phyloP scores from a whole-genome alignment of 1,284 basidiomycete genomes.

The Flammula alnicola region DNA sequence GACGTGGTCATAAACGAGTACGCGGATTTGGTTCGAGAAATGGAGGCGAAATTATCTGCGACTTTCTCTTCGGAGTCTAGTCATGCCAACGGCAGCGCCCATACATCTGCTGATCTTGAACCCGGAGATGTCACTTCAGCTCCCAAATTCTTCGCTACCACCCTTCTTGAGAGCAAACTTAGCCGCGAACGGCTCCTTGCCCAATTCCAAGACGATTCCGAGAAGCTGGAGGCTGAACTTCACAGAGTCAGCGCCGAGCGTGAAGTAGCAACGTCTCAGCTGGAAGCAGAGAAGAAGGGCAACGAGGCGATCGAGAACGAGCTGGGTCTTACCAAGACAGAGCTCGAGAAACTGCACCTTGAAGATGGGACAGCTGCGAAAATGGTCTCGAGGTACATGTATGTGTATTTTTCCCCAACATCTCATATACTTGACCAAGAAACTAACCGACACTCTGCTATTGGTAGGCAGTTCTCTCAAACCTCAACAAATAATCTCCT shows the following conservation, averaged over 20 bases:
- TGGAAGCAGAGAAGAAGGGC: conserved; percentile 51
- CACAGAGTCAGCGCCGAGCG: conserved; percentile 49
- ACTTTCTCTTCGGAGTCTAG: not conserved
- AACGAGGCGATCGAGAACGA: conserved; percentile 47
- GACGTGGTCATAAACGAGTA: conserved; percentile 72
- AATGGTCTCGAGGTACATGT: conserved; percentile 91
- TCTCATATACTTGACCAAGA: conserved; percentile 1
- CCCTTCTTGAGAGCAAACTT: conserved; percentile 34
- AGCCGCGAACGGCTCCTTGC: conserved; percentile 53
- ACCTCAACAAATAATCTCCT: conserved; percentile 75
- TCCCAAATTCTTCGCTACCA: too few relatives aligned
- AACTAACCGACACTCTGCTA: too few relatives aligned
- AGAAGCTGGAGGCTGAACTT: conserved; percentile 51
- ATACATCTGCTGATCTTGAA: not conserved
- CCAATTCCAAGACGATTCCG: conserved; percentile 55
- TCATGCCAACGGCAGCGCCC: not conserved
- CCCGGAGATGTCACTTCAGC: too few relatives aligned
- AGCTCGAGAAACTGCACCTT: conserved; percentile 64
- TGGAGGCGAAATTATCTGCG: conserved; percentile 40
- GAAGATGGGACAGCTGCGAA: conserved; percentile 81
- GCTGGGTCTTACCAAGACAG: conserved; percentile 51
- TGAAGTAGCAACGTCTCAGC: conserved; percentile 43
- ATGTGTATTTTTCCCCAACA: conserved; percentile 29
- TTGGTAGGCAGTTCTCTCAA: conserved; percentile 82
- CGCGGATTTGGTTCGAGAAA: conserved; percentile 65